Percentiles rank a stretch among this genome's conserved stretches.
phyloP scores from a whole-genome alignment of 257 asterid genomes.

The Przewalskia tangutica region DNA sequence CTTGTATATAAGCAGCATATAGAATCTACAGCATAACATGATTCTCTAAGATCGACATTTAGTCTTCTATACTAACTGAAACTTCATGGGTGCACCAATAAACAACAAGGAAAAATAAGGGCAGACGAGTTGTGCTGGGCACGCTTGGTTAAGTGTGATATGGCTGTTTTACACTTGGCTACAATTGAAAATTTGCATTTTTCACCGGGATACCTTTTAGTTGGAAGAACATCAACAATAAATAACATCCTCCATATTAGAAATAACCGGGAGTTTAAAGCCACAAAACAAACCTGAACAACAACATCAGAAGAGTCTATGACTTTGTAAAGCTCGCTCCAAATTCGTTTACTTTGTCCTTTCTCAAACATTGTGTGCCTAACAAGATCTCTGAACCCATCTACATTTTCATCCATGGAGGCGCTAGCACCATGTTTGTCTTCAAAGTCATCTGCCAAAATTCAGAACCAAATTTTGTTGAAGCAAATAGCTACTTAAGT shows the following conservation, averaged over 20 bases:
- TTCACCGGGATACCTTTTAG: not conserved
- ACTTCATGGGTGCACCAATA: not conserved
- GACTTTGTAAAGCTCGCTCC: constrained; percentile 99
- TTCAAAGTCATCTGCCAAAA: constrained; percentile 49
- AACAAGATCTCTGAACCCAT: constrained; percentile 82
- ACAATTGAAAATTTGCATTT: not conserved
- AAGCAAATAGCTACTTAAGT: not conserved
- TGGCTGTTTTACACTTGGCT: not conserved
- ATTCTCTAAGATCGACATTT: not conserved
- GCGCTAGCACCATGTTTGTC: constrained; percentile 61
- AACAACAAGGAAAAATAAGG: not conserved
- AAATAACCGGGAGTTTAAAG: not conserved
- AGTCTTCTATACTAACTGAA: not conserved
- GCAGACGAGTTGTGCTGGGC: not conserved
- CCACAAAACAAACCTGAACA: constrained; percentile 49
- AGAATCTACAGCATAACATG: not conserved
- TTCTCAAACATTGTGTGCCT: constrained; percentile 91
- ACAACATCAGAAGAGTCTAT: constrained; percentile 97
- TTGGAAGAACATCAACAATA: not conserved
- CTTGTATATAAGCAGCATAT: not conserved
- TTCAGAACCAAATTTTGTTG: not conserved
- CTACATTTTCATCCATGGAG: constrained; percentile 56
- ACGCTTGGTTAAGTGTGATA: not conserved
- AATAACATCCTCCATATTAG: not conserved
- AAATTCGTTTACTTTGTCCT: constrained; percentile 97